Evolutionary conservation across 352 stramenopile genomes (phyloP), one percentile per base, ranked within the genome.

Genomic region (Phytophthora citricola): DNA sequence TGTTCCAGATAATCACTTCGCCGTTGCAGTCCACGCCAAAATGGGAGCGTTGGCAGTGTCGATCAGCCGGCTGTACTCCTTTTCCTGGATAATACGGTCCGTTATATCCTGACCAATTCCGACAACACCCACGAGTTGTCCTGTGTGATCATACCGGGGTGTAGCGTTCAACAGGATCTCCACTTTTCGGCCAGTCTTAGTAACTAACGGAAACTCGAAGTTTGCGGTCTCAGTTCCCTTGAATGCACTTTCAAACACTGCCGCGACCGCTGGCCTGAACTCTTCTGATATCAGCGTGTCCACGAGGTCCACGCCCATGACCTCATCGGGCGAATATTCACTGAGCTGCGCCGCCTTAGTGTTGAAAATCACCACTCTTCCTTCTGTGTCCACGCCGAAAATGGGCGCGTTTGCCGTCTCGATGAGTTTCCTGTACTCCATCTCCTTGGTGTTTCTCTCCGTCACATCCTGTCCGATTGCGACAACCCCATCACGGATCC

Each of bases 1-100:
- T 80, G 66, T 98, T 94, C 86, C 86, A 94, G 47, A 92, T 90
- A 22, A 90, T 94, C 34, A 94, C 81, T 4, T 74, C 58, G 10
- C 72, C 76, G 17, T 20, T 20, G 17, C 17, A 20, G 17, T 20
- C 17, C 17, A 20, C 17, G 17, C 17, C 17, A 20, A 20, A 20
- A 20, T 20, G 17, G 17, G 17, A 20, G 17, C 17, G 17, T 20
- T 20, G 17, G 17, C 17, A 20, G 17, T 20, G 17, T 20, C 17
- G 17, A 20, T 20, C 17, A 20, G 17, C 17, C 17, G 17, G 17
- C 17, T 20, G 17, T 20, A 20, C 17, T 20, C 17, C 17, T 20
- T 20, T 20, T 20, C 17, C 17, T 20, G 17, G 17, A 20, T 20
- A 0, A 20, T 20, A 0, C 17, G 17, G 0, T 20, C 17, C 17